Percentiles rank a stretch among this genome's conserved stretches.
Evolutionary conservation across 2,329 filamentous ascomycete genomes (phyloP).

Genomic region (Pestalotiopsis sp.): DNA sequence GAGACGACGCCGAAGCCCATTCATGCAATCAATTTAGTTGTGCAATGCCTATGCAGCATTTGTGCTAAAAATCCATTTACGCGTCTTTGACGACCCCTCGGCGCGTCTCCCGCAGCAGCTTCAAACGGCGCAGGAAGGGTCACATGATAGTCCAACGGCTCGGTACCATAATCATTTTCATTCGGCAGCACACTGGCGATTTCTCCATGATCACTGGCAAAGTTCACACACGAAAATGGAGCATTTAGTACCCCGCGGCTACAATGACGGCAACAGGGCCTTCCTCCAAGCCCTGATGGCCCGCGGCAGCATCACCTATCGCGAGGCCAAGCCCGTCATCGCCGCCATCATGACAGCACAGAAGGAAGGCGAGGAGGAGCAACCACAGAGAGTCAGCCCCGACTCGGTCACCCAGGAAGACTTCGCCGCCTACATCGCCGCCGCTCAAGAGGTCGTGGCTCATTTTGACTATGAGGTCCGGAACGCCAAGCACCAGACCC

Average conservation of each 20-base stretch:
- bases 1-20: neutral
- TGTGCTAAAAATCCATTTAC: conserved; percentile 4
- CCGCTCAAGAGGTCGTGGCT: conserved; percentile 72
- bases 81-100: neutral
- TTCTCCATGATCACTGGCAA: neutral
- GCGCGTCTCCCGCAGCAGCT: neutral
- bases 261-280: conserved; percentile 72
- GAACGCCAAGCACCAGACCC: conserved; percentile 68
- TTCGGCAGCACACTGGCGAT: neutral
- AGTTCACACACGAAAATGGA: conserved; percentile 17
- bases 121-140: neutral
- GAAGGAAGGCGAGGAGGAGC: conserved; percentile 29
- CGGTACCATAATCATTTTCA: neutral
- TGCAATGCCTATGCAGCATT: neutral
- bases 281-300: conserved; percentile 90
- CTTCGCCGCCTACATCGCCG: conserved; percentile 68
- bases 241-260: conserved; percentile 36
- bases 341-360: conserved; percentile 70
- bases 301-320: conserved; percentile 74
- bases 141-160: neutral
- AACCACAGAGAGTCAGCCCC: conserved; percentile 33
- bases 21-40: neutral
- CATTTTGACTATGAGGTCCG: conserved; percentile 88
- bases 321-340: conserved; percentile 72
- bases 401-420: conserved; percentile 69